Percentiles rank a stretch among this genome's conserved stretches.
Evolutionary conservation across 1,284 basidiomycete species (phyloP).

Genomic region (Malassezia psittaci): DNA sequence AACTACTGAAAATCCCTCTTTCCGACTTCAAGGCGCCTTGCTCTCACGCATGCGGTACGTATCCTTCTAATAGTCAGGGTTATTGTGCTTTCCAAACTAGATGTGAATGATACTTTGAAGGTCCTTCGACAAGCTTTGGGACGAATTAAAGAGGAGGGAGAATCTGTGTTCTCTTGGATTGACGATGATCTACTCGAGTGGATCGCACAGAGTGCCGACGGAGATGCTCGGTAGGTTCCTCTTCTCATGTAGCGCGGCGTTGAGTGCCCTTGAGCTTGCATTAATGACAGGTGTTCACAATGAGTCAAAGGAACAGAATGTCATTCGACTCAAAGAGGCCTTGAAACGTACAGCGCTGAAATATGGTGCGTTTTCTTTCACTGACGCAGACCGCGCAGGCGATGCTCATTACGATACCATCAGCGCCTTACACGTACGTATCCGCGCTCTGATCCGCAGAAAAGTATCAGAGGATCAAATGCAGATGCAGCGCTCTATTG

Average conservation of each 20-base stretch:
- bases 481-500: constrained; percentile 76
- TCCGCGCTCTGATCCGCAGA: constrained; percentile 42
- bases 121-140: constrained; percentile 26
- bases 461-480: constrained; percentile 69
- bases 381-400: constrained; percentile 28
- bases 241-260: constrained; percentile 17
- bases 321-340: constrained; percentile 22
- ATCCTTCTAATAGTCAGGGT: constrained; percentile 37
- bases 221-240: constrained; percentile 26
- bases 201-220: constrained; percentile 39
- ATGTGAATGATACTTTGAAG: constrained; percentile 24
- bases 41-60: constrained; percentile 63
- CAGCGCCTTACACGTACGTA: constrained; percentile 58
- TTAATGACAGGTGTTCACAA: constrained; percentile 24
- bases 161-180: constrained; percentile 56
- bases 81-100: constrained; percentile 37
- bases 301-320: constrained; percentile 12
- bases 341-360: constrained; percentile 30
- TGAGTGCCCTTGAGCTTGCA: constrained; percentile 35
- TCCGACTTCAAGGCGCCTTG: constrained; percentile 60
- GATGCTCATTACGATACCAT: constrained; percentile 67
- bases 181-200: constrained; percentile 27
- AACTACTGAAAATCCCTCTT: constrained; percentile 85
- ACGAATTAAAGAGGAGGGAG: constrained; percentile 32
- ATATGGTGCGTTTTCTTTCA: constrained; percentile 19